phyloP scores from a whole-genome alignment of 2,329 filamentous ascomycete species.

The Coniochaeta sp. region DNA sequence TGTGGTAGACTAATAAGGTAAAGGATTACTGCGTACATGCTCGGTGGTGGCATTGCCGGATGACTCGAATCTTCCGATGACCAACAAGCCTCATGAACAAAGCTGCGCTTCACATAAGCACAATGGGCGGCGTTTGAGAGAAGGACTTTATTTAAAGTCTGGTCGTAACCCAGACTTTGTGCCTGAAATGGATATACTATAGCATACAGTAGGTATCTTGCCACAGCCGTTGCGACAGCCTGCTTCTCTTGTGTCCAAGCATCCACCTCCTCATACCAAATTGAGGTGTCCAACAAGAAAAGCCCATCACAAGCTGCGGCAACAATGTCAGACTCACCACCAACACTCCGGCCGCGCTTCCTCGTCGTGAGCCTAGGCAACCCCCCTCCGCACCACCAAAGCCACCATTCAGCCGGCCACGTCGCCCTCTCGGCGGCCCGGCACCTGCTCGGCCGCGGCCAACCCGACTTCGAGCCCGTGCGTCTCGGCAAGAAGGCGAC shows the following conservation, averaged over 20 bases:
- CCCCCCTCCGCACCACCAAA: slow-evolving; percentile 64
- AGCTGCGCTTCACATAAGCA: background rate
- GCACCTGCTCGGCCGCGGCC: slow-evolving; percentile 32
- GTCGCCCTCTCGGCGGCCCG: slow-evolving; percentile 59
- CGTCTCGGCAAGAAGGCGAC: slow-evolving; percentile 43
- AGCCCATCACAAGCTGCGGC: background rate
- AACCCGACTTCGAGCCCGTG: slow-evolving; percentile 41
- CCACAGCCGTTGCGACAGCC: background rate
- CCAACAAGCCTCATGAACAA: background rate
- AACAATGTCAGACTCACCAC: background rate
- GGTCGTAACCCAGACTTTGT: background rate
- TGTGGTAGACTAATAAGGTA: no score
- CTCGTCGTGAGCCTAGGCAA: slow-evolving; percentile 88
- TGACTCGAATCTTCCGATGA: background rate
- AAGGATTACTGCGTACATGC: no score
- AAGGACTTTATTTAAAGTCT: background rate
- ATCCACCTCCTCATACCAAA: background rate
- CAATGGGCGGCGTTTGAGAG: background rate
- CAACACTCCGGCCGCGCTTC: slow-evolving; percentile 38
- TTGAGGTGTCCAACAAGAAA: background rate
- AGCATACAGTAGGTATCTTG: background rate
- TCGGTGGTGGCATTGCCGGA: background rate
- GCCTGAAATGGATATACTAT: background rate
- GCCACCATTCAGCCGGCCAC: slow-evolving; percentile 84
- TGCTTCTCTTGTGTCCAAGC: background rate